phyloP scores from a whole-genome alignment of 495 filamentous ascomycete species.

The Lasiosphaeria miniovina region DNA sequence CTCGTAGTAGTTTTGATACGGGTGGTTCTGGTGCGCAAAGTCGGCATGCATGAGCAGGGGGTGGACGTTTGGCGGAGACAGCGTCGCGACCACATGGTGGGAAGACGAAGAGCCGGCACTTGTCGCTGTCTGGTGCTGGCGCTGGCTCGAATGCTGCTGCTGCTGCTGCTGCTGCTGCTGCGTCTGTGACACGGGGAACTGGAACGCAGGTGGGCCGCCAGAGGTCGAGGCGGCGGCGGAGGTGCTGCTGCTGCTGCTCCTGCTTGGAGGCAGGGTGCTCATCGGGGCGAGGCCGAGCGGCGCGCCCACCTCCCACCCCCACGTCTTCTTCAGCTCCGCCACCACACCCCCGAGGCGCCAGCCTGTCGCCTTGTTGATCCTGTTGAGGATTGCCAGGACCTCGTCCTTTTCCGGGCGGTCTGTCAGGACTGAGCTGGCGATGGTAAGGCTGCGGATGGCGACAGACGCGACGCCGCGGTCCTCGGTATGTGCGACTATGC shows the following conservation, averaged over 20 bases:
- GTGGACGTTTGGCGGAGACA: slow-evolving; percentile 55
- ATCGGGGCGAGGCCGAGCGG: not conserved
- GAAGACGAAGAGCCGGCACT: not conserved
- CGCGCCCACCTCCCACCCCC: slow-evolving; percentile 60
- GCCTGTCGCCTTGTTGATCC: slow-evolving; percentile 71
- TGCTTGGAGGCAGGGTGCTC: not conserved
- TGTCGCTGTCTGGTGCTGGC: slow-evolving; percentile 11
- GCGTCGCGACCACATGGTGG: slow-evolving; percentile 24
- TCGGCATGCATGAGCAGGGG: slow-evolving; percentile 64
- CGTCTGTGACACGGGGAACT: not conserved
- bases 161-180: slow-evolving; percentile 7
- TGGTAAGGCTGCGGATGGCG: slow-evolving; percentile 71
- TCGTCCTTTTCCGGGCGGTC: slow-evolving; percentile 75
- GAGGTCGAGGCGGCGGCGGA: not conserved
- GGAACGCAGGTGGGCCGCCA: slow-evolving; percentile 18
- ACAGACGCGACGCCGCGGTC: slow-evolving; percentile 76
- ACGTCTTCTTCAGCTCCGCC: slow-evolving; percentile 66
- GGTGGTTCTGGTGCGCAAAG: slow-evolving; percentile 69
- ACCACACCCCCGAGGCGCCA: slow-evolving; percentile 71
- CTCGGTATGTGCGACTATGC: slow-evolving; percentile 79
- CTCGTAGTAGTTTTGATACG: slow-evolving; percentile 66
- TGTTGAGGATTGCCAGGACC: slow-evolving; percentile 71
- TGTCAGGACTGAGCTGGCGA: slow-evolving; percentile 72
- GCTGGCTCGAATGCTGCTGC: slow-evolving; percentile 2
- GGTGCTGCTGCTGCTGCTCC: not conserved